Evolutionary conservation across 129 eudicot species (phyloP).

Genomic region (Lactuca saligna): DNA sequence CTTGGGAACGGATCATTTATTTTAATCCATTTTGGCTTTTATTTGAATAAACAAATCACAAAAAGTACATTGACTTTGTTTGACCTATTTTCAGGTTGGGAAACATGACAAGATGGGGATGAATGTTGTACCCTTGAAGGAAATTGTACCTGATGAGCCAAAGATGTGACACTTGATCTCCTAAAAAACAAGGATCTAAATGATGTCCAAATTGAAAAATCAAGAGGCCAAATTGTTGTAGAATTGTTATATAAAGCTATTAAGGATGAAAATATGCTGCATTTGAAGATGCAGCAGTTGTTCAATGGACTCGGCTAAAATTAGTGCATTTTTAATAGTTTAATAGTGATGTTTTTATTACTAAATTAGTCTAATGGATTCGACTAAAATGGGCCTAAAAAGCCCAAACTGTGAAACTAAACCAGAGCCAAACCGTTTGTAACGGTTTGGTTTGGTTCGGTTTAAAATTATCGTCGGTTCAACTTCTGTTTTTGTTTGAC

Average conservation of each 20-base stretch:
- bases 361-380: no score
- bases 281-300: conserved; percentile 46
- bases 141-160: conserved; percentile 71
- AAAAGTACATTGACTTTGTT: no score
- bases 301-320: conserved; percentile 18
- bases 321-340: no score
- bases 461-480: no score
- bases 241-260: conserved; percentile 85
- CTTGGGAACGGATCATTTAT: conserved; percentile 70
- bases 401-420: no score
- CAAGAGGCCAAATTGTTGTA: conserved; percentile 76
- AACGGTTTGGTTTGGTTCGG: no score
- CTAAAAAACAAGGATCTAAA: conserved; percentile 72
- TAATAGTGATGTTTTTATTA: no score
- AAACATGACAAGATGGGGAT: conserved; percentile 94
- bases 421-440: no score
- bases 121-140: conserved; percentile 74
- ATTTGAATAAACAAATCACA: no score
- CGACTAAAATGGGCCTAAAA: no score
- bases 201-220: conserved; percentile 75
- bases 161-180: conserved; percentile 64
- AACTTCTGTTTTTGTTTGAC: no score
- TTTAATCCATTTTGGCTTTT: no score
- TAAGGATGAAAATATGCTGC: conserved; percentile 66
- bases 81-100: conserved; percentile 57